These are phyloP conservation scores for Musa beccarii DNA, from an alignment of 176 grass and related monocot species.

Conservation along the genomic window DNA sequence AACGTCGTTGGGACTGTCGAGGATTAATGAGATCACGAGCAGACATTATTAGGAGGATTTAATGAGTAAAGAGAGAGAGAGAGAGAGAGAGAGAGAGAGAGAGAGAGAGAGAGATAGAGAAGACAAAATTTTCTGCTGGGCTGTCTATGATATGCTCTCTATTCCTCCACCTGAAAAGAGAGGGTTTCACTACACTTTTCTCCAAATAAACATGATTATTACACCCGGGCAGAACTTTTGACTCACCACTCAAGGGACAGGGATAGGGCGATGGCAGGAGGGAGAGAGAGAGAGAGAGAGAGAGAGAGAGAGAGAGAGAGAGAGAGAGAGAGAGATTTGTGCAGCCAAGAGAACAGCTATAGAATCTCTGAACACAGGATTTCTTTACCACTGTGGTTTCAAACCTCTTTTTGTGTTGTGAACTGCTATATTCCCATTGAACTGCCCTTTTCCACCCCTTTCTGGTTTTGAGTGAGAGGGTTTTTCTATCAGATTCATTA, in stretches of 20 bases:
- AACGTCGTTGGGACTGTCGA: constrained; percentile 37
- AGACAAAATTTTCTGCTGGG: constrained; percentile 34
- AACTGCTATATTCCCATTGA: not conserved
- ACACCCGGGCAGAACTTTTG: constrained; percentile 18
- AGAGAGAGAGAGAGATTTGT: not conserved
- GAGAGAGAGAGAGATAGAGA: constrained; percentile 21
- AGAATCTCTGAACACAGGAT: constrained; percentile 45
- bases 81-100: not conserved
- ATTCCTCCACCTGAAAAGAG: constrained; percentile 25
- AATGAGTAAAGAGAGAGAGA: constrained; percentile 23
- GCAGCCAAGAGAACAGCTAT: constrained; percentile 28
- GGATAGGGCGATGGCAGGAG: not conserved
- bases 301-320: not conserved
- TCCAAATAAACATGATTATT: constrained; percentile 19
- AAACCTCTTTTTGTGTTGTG: not conserved
- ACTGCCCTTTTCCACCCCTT: not conserved
- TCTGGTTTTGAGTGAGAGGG: not conserved
- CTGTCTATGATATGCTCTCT: not conserved
- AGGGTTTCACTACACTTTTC: constrained; percentile 1
- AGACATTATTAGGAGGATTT: constrained; percentile 36
- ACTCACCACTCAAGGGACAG: constrained; percentile 6
- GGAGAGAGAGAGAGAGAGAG: not conserved
- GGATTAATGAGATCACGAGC: constrained; percentile 46
- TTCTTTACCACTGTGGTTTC: constrained; percentile 17
- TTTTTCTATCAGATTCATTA: not conserved